Percentiles rank a stretch among this genome's conserved stretches.
These are phyloP conservation scores for Houttuynia cordata DNA, from an alignment of 164 flowering plant genomes.

Conservation along the genomic window DNA sequence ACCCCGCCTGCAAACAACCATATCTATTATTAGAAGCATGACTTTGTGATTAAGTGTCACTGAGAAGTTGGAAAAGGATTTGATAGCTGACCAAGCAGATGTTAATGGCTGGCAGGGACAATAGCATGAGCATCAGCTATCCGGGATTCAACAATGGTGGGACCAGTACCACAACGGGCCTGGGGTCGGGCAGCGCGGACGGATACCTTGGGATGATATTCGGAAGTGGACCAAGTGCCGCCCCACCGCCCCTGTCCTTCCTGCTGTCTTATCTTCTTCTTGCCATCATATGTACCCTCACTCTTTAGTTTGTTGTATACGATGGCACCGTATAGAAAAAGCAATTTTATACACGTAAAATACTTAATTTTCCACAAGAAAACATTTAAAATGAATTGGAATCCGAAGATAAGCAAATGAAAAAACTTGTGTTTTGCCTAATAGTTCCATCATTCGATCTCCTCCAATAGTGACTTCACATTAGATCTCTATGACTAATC, in stretches of 20 bases:
- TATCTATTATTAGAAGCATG: no score
- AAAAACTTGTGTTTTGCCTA: background rate
- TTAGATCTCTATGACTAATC: no score
- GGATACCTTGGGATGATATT: conserved; percentile 5
- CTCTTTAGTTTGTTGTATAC: background rate
- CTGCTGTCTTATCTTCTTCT: background rate
- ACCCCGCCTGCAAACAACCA: no score
- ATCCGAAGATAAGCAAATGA: background rate
- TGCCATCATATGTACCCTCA: background rate
- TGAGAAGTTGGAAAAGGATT: background rate
- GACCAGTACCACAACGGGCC: background rate
- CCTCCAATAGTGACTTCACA: no score
- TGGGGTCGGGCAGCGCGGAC: background rate
- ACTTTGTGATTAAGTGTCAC: background rate
- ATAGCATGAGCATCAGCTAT: conserved; percentile 3
- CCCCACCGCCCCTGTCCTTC: background rate
- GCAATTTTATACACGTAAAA: background rate
- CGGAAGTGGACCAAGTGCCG: background rate
- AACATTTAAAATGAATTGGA: background rate
- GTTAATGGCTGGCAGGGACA: conserved; percentile 10
- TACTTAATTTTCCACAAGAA: background rate
- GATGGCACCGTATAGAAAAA: background rate
- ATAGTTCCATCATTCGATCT: no score
- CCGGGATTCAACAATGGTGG: conserved; percentile 8
- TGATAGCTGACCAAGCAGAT: background rate